These are phyloP conservation scores for Flammula alnicola DNA, from an alignment of 1,284 basidiomycete species.

Conservation along the genomic window DNA sequence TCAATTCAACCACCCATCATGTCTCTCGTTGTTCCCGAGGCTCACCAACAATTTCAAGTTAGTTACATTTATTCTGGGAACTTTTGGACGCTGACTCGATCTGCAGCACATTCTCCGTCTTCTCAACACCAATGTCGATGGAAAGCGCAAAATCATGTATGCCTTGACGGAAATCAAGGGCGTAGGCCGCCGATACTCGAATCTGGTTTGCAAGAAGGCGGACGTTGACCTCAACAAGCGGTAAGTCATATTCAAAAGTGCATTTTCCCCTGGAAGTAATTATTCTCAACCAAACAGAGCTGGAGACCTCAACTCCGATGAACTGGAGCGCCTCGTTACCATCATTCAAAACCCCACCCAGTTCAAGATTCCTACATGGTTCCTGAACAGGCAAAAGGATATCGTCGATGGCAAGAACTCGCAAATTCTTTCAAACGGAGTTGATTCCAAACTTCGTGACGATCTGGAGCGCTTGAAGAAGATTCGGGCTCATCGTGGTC, in stretches of 20 bases:
- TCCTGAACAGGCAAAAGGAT: conserved; percentile 99
- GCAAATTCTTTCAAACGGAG: conserved; percentile 95
- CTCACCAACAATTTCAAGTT: conserved; percentile 93
- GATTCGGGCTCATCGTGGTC: conserved; percentile 98
- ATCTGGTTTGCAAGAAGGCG: conserved; percentile 99
- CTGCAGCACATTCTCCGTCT: conserved; percentile 94
- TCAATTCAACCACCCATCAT: conserved; percentile 44
- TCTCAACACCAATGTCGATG: conserved; percentile 99
- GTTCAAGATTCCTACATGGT: conserved; percentile 99
- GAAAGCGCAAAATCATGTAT: conserved; percentile 98
- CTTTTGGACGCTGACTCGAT: neutral
- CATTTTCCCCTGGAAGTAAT: conserved; percentile 38
- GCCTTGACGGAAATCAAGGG: conserved; percentile 99
- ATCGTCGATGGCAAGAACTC: conserved; percentile 97
- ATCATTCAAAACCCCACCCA: conserved; percentile 99
- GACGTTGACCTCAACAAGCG: conserved; percentile 99
- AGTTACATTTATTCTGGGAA: conserved; percentile 18
- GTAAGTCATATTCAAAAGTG: conserved; percentile 53
- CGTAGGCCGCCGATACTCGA: conserved; percentile 98
- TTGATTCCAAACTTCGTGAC: conserved; percentile 98
- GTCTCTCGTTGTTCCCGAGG: conserved; percentile 94
- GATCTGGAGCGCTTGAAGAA: conserved; percentile 99
- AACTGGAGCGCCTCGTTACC: conserved; percentile 98
- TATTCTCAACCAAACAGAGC: conserved; percentile 33
- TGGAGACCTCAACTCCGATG: conserved; percentile 57